Evolutionary conservation across 148 eudicot genomes (phyloP).

Genomic region (Simmondsia chinensis): DNA sequence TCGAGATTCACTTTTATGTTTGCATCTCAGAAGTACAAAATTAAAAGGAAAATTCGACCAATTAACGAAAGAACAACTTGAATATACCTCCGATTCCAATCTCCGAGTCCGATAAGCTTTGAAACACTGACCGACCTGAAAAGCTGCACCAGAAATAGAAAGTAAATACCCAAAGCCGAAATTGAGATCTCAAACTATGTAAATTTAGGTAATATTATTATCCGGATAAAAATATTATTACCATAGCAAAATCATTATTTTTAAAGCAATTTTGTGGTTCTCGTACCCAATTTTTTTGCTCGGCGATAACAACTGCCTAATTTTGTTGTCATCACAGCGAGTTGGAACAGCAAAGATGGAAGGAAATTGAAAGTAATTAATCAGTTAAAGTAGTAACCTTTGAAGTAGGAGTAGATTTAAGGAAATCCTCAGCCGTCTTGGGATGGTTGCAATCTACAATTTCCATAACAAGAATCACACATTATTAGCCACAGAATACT

Average conservation of each 20-base stretch:
- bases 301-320: too few species aligned
- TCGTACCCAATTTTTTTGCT: too few species aligned
- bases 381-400: constrained; percentile 31
- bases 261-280: too few species aligned
- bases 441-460: constrained; percentile 85
- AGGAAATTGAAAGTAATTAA: neutral
- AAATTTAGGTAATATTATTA: too few species aligned
- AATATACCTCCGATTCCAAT: constrained; percentile 31
- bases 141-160: constrained; percentile 17
- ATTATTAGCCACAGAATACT: too few species aligned
- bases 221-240: too few species aligned
- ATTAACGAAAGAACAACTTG: too few species aligned
- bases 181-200: too few species aligned
- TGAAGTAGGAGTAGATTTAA: constrained; percentile 33
- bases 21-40: neutral
- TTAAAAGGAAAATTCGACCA: neutral
- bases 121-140: constrained; percentile 54
- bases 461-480: neutral
- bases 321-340: too few species aligned
- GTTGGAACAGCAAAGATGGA: constrained; percentile 1
- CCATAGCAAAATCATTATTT: too few species aligned
- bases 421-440: constrained; percentile 67
- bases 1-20: neutral
- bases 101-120: constrained; percentile 46
- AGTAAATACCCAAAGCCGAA: neutral